Evolutionary conservation across 108 stramenopile species (phyloP).

Genomic region (Nitzschia inconspicua): DNA sequence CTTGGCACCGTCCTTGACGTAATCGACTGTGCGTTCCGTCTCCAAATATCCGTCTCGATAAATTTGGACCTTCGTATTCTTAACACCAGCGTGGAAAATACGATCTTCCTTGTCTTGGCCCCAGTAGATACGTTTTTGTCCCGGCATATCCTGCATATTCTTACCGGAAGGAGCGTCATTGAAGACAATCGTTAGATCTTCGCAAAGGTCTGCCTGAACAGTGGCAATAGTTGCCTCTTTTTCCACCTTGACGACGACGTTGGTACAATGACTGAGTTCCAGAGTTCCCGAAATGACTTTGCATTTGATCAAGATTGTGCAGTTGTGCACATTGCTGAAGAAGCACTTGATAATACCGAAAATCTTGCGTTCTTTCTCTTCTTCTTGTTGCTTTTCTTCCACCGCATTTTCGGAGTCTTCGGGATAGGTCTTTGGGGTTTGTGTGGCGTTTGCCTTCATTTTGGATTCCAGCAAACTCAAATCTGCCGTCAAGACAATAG

Average conservation of each 20-base stretch:
- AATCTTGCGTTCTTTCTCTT: conserved; percentile 26
- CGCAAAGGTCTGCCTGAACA: conserved; percentile 79
- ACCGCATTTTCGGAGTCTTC: conserved; percentile 74
- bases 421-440: conserved; percentile 56
- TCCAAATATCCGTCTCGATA: conserved; percentile 75
- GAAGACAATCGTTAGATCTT: conserved; percentile 63
- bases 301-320: conserved; percentile 75
- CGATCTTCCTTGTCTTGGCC: conserved; percentile 80
- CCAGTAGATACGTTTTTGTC: conserved; percentile 57
- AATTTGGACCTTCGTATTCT: conserved; percentile 54
- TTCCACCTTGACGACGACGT: conserved; percentile 54
- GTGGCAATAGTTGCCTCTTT: conserved; percentile 76
- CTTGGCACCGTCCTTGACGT: conserved; percentile 65
- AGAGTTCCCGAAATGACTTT: conserved; percentile 85
- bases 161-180: conserved; percentile 74
- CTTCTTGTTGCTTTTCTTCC: not conserved
- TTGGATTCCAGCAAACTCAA: conserved; percentile 72
- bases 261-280: conserved; percentile 74
- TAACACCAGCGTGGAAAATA: conserved; percentile 84
- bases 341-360: conserved; percentile 73
- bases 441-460: conserved; percentile 45
- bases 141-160: conserved; percentile 42
- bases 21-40: conserved; percentile 59
- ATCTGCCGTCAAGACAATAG: conserved; percentile 77
- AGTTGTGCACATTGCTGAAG: conserved; percentile 70